Conservation (phyloP, 1,284 basidiomycete genomes). For the Naganishia albida region DNA sequence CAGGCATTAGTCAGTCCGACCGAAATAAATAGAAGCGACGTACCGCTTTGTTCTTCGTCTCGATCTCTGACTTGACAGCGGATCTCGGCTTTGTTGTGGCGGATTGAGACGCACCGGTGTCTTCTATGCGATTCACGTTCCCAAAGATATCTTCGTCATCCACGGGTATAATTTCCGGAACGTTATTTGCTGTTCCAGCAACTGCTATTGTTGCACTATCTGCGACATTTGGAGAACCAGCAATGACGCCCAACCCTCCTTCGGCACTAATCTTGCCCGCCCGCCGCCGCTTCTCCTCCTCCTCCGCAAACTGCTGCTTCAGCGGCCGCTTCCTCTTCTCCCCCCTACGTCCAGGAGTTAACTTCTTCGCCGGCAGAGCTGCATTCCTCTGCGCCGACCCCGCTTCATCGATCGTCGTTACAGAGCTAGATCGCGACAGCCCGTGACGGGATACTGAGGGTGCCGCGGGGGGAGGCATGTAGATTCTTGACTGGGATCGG, state of each 20-base stretch:
- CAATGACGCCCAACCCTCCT: not conserved
- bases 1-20: not conserved
- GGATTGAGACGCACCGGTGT: not conserved
- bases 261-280: slow-evolving; percentile 38
- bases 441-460: slow-evolving; percentile 42
- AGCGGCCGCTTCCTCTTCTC: slow-evolving; percentile 42
- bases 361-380: slow-evolving; percentile 12
- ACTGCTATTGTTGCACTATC: too few relatives aligned
- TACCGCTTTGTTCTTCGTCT: slow-evolving; percentile 48
- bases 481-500: slow-evolving; percentile 44
- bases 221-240: not conserved
- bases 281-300: slow-evolving; percentile 38
- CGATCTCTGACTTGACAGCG: not conserved
- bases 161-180: not conserved
- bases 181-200: not conserved
- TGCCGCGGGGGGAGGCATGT: slow-evolving; percentile 53
- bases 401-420: not conserved
- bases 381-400: not conserved
- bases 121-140: slow-evolving; percentile 29
- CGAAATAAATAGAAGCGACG: slow-evolving; percentile 9
- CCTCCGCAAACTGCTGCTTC: slow-evolving; percentile 32
- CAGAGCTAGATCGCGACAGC: not conserved
- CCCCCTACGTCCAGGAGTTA: slow-evolving; percentile 45
- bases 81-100: not conserved
- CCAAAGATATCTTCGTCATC: slow-evolving; percentile 49